Conservation (phyloP, 2,329 filamentous ascomycete species). For the Raffaelea albimanens region DNA sequence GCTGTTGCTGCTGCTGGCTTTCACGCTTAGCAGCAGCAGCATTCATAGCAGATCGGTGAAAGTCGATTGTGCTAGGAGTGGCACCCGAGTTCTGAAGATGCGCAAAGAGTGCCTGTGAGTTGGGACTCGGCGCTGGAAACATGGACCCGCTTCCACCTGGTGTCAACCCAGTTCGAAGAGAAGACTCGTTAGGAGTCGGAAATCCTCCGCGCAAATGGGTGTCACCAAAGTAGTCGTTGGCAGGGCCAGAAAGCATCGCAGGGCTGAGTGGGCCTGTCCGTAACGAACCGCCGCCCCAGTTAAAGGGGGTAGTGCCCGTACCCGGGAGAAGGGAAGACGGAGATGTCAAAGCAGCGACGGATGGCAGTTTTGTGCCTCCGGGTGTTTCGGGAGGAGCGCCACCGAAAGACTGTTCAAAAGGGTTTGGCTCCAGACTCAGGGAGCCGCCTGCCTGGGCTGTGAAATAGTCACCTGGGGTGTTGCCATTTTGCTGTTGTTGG, state of each 20-base stretch:
- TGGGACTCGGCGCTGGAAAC: slow-evolving; percentile 88
- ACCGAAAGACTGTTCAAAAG: slow-evolving; percentile 91
- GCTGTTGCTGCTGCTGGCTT: slow-evolving; percentile 29
- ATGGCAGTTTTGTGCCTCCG: slow-evolving; percentile 72
- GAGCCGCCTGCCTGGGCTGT: slow-evolving; percentile 38
- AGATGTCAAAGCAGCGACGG: slow-evolving; percentile 83
- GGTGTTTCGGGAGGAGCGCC: slow-evolving; percentile 64
- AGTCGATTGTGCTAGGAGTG: slow-evolving; percentile 86
- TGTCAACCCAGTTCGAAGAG: slow-evolving; percentile 79
- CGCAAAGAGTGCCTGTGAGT: slow-evolving; percentile 72
- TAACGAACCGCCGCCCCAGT: slow-evolving; percentile 76
- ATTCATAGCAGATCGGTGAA: slow-evolving; percentile 84
- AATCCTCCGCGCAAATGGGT: slow-evolving; percentile 73
- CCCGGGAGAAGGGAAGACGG: slow-evolving; percentile 73
- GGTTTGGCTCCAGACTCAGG: slow-evolving; percentile 79
- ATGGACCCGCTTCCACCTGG: slow-evolving; percentile 93
- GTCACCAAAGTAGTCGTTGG: slow-evolving; percentile 81
- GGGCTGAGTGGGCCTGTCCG: slow-evolving; percentile 90
- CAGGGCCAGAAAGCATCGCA: slow-evolving; percentile 87
- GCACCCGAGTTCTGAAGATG: slow-evolving; percentile 71
- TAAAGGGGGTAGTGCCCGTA: slow-evolving; percentile 61
- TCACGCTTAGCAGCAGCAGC: slow-evolving; percentile 60
- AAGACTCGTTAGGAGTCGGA: slow-evolving; percentile 94
- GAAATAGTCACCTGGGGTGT: slow-evolving; percentile 62
- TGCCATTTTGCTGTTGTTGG: slow-evolving; percentile 34